Base-by-base conservation (phyloP, 768 basidiomycete genomes). In the Mycena galopus region DNA sequence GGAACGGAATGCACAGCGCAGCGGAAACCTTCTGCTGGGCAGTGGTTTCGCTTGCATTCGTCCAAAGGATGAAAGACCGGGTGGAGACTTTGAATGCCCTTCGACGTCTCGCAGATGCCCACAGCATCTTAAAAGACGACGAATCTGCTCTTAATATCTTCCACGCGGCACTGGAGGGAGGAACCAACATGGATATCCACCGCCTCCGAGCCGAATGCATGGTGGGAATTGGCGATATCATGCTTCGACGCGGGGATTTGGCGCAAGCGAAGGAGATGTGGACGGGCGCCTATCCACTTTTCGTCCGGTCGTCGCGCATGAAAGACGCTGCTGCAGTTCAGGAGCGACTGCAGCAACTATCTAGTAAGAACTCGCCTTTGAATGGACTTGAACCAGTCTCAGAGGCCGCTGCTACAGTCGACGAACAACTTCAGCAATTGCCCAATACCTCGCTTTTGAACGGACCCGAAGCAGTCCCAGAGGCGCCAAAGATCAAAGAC, bases 181-280 rank as follows among this genome's bases (percentile, higher is more conserved):
- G 32, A 12, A 42, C 16, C 0, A 27, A 42, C 14, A 37, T 61
- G 16, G 59, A n/a, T 27, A 44, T 61, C 23, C 39, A 61, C 25
- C 59, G 59, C 25, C 59, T 61, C 39, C 9, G 21, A 10, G 59
- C 59, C 7, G 59, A 61, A 19, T 61, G 59, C 44, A 61, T 61
- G 59, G 37, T 61, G 42, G 59, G 59, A 61, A 61, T 61, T 10
- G 59, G 42, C 16, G 42, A 44, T 44, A 44, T 44, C 19, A 17
- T 44, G 42, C 7, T 44, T 12, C 42, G 42, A 17, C 42, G 42
- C 42, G 42, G 42, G 14, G 42, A 44, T 44, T 17, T 44, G 42
- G 17, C 19, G 42, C 16, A 44, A 44, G 42, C 42, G 19, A 44
- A 44, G 42, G 42, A 21, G 19, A 44, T 44, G 42, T 44, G 42